Base-by-base conservation (phyloP, 441 rosid genomes). In the Corymbia citriodora region DNA sequence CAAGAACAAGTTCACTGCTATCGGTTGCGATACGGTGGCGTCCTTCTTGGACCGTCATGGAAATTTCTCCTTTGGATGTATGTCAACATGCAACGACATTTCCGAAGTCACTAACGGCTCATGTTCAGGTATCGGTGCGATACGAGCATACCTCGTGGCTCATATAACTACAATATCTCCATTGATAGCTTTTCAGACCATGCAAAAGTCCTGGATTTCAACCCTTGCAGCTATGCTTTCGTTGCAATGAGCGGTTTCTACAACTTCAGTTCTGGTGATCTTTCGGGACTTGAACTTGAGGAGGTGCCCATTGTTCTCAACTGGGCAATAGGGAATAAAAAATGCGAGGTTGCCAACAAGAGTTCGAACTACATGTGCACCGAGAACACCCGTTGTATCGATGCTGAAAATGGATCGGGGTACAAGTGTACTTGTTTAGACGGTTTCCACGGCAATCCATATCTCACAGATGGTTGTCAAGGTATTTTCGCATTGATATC, bases 391-490 rank as follows among this genome's bases (percentile, higher is more conserved):
- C 6, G 48, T 17, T 91, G 94, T 65, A 52, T 45, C 6, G 72
- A 91, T 27, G 53, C 87, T 5, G 85, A 45, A 16, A 63, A 86
- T 45, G 89, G 87, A 4, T 17, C 0, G 8, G 91, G 91, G 1
- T 93, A 93, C 88, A 90, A 55, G 31, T 94, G 95, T 88, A 7
- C 50, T 1, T 94, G 95, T 89, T 52, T 23, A n/a, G 2, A 8
- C 3, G 94, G 94, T 50, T 95, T 87, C 89, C 87, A 89, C 27
- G 96, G 95, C 27, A 93, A 92, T 87, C 95, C 95, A 1, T 95
- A 94, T 48, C 90, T 92, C 9, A 13, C 89, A 8, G 31, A 53
- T 6, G 93, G 93, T 5, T 95, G 96, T 87, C 88, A 19, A 92
- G 94, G 95, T 95, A 92, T 6, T 36, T 59, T 49, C 8, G 1